A percentile compares a stretch with the other conserved stretches of the same genome.
Conservation (phyloP, 139 green algal genomes). For the Coelastrella sp. region DNA sequence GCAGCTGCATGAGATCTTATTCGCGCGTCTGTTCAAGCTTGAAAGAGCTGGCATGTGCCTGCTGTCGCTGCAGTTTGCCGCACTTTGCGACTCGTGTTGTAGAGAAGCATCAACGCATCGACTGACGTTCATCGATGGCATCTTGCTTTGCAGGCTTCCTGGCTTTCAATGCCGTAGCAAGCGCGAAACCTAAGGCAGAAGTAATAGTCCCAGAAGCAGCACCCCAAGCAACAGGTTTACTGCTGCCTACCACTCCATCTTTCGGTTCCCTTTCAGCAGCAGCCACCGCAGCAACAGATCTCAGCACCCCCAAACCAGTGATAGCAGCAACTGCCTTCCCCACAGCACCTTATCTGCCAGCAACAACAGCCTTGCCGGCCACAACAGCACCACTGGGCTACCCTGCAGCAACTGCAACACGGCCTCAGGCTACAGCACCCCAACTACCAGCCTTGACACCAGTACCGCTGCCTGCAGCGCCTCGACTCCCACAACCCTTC, state of each 20-base stretch:
- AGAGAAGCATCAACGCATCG: background rate
- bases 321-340: background rate
- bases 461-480: background rate
- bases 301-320: background rate
- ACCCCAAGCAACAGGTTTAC: background rate
- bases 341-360: background rate
- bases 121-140: background rate
- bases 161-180: background rate
- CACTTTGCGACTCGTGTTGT: background rate
- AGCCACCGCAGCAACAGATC: constrained; percentile 2
- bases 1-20: background rate
- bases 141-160: background rate
- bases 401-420: background rate
- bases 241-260: background rate
- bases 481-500: background rate
- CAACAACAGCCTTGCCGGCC: background rate
- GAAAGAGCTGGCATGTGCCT: too few species aligned
- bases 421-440: background rate
- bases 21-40: too few species aligned
- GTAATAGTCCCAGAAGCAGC: background rate
- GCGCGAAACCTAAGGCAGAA: background rate
- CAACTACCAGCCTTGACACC: background rate
- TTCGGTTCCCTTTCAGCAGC: background rate
- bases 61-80: too few species aligned
- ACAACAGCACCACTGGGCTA: background rate